A percentile compares a stretch with the other conserved stretches of the same genome.
These are phyloP conservation scores for Aspergillus avenaceus DNA, from an alignment of 495 filamentous ascomycete species.

Conservation along the genomic window DNA sequence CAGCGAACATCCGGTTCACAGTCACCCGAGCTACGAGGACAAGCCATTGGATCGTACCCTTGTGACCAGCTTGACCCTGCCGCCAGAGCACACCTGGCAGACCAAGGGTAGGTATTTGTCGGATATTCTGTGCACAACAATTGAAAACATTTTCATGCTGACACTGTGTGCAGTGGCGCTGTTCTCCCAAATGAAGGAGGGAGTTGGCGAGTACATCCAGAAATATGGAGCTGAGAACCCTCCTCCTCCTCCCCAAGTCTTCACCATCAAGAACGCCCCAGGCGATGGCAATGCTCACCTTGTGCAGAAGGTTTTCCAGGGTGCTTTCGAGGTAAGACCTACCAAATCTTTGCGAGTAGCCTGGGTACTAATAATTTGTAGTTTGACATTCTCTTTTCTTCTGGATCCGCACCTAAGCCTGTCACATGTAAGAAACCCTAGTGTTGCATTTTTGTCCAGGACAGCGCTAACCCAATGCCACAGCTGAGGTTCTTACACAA, in stretches of 20 bases:
- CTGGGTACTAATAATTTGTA: conserved; percentile 33
- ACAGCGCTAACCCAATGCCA: conserved; percentile 23
- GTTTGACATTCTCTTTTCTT: conserved; percentile 92
- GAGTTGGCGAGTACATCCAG: conserved; percentile 64
- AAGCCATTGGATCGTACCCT: conserved; percentile 74
- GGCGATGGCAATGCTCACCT: conserved; percentile 78
- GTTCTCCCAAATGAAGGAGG: conserved; percentile 72
- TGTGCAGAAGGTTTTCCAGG: conserved; percentile 89
- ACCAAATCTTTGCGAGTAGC: background rate
- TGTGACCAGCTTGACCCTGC: conserved; percentile 66
- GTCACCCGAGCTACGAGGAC: conserved; percentile 61
- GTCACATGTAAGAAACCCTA: conserved; percentile 48
- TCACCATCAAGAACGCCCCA: conserved; percentile 67
- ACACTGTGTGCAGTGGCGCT: conserved; percentile 47
- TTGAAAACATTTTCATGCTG: background rate
- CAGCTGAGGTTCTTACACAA: conserved; percentile 63
- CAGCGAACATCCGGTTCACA: conserved; percentile 57
- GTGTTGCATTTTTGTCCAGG: background rate
- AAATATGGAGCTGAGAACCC: conserved; percentile 65
- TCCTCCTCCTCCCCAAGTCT: conserved; percentile 82
- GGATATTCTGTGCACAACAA: background rate
- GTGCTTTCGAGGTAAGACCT: conserved; percentile 69
- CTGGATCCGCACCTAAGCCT: conserved; percentile 59
- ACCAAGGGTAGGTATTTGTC: conserved; percentile 54
- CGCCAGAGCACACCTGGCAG: conserved; percentile 76